phyloP scores from a whole-genome alignment of 495 filamentous ascomycete genomes.

The Darksidea phi region DNA sequence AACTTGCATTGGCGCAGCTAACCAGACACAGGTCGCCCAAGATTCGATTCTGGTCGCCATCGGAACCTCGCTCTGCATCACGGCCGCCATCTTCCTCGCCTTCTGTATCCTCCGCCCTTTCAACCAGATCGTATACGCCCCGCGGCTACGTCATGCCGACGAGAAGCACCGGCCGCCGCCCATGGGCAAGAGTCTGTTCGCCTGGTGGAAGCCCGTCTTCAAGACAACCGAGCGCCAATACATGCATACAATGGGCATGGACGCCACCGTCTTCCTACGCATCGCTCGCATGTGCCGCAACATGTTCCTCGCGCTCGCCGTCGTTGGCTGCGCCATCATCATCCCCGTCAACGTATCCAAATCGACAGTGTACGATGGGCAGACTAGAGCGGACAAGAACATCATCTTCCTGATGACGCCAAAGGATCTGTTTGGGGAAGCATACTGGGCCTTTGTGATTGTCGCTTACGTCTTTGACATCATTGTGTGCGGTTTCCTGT shows the following conservation, averaged over 20 bases:
- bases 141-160: conserved; percentile 89
- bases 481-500: conserved; percentile 76
- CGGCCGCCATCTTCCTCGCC: conserved; percentile 60
- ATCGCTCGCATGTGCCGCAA: conserved; percentile 90
- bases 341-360: conserved; percentile 77
- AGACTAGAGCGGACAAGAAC: conserved; percentile 32
- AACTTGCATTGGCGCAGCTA: background rate
- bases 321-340: conserved; percentile 75
- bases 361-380: conserved; percentile 39
- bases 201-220: conserved; percentile 79
- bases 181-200: conserved; percentile 78
- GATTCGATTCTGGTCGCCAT: conserved; percentile 75
- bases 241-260: conserved; percentile 77
- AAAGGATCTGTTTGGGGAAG: conserved; percentile 55
- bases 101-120: conserved; percentile 91
- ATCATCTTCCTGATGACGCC: conserved; percentile 58
- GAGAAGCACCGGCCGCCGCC: conserved; percentile 90
- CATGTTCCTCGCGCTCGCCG: conserved; percentile 70
- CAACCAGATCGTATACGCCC: conserved; percentile 88
- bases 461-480: conserved; percentile 76
- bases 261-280: conserved; percentile 85
- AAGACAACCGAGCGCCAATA: conserved; percentile 72
- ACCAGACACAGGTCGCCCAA: conserved; percentile 51
- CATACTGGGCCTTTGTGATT: conserved; percentile 78
- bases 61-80: conserved; percentile 72